phyloP scores from a whole-genome alignment of 108 stramenopile species.

The Nitzschia inconspicua region DNA sequence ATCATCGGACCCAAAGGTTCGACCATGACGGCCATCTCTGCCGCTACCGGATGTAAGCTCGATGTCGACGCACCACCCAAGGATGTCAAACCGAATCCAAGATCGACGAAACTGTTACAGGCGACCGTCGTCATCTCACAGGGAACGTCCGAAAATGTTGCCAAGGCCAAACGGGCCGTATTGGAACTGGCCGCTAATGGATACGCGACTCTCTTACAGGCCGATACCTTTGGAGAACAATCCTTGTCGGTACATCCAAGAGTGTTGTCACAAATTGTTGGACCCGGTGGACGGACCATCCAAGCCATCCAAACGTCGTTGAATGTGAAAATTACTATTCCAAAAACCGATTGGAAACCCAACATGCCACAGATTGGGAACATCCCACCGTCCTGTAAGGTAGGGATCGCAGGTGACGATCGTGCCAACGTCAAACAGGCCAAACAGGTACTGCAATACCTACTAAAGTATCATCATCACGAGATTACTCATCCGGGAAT shows the following conservation, averaged over 20 bases:
- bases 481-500: slow-evolving; percentile 19
- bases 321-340: slow-evolving; percentile 16
- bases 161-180: slow-evolving; percentile 18
- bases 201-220: slow-evolving; percentile 9
- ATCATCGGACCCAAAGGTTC: slow-evolving; percentile 23
- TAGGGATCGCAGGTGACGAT: slow-evolving; percentile 13
- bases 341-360: slow-evolving; percentile 17
- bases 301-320: slow-evolving; percentile 5
- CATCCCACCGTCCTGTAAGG: neutral
- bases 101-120: neutral
- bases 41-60: slow-evolving; percentile 2
- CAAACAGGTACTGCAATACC: slow-evolving; percentile 3
- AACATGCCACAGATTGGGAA: neutral
- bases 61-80: slow-evolving; percentile 7
- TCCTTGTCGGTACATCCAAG: slow-evolving; percentile 7
- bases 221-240: slow-evolving; percentile 8
- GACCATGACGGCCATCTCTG: slow-evolving; percentile 9
- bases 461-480: slow-evolving; percentile 11
- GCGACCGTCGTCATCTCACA: slow-evolving; percentile 9
- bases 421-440: neutral
- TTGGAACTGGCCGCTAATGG: slow-evolving; percentile 10
- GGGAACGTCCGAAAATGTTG: neutral
- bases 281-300: slow-evolving; percentile 12
- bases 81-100: neutral
- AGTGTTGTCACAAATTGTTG: slow-evolving; percentile 14